Base-by-base conservation (phyloP, 371 early-diverging fungal genomes). In the Mucor sp. region DNA sequence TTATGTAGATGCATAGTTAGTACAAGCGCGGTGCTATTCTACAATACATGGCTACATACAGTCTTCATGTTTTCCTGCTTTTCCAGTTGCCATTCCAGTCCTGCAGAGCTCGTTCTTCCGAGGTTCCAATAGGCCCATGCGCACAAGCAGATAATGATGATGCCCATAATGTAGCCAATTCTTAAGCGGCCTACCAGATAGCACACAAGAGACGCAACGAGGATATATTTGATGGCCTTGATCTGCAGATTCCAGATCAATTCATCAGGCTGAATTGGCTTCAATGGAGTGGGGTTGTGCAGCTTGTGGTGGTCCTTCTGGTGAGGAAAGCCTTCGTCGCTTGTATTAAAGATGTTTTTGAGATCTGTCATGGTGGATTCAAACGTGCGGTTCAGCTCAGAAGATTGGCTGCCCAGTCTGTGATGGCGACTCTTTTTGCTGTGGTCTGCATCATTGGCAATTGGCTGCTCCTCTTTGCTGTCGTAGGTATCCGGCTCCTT, bases 381-480 rank as follows among this genome's bases (percentile, higher is more conserved):
- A 86, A 61, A 67, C 4, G 63, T 67, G 0, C n/a, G 44, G 15
- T 67, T 47, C 32, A 67, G 81, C 80, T 5, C 80, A 88, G 65
- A 82, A 82, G 65, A 85, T 88, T 19, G 93, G 90, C 53, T 86
- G 87, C 62, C 80, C 85, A 71, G 84, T 85, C 30, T 87, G 87
- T 63, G 91, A 90, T 61, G 88, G 78, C 30, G 81, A 27, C 39
- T 55, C 15, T 58, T 30, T 23, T 44, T 56, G n/a, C 32, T 44
- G 23, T n/a, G 33, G 7, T 17, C 33, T 32, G 57, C n/a, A 33
- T 62, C 7, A 15, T 53, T 53, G 23, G 27, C 53, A 33, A 35
- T 28, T 39, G 28, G 28, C 3, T 55, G 28, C 2, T 39, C 17
- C 0, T 69, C 23, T 12, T 4, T 19, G 0, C 32, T 30, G 25